phyloP scores from a whole-genome alignment of 1,139 yeast genomes.

The Diutina siamensis region DNA sequence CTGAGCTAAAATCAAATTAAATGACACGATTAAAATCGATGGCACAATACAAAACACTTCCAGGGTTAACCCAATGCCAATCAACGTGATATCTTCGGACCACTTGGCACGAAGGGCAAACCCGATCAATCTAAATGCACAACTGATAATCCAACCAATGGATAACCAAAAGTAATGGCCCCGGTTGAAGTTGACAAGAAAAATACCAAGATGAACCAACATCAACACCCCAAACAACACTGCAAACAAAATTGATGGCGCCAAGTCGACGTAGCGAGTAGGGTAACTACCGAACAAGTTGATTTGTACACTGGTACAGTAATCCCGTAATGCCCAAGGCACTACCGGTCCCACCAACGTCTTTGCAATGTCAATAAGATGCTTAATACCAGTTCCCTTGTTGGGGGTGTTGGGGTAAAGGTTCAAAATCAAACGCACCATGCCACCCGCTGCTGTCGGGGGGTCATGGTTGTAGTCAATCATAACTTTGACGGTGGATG shows the following conservation, averaged over 20 bases:
- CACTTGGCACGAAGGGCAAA: slow-evolving; percentile 52
- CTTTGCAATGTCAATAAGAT: not conserved
- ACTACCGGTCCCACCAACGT: not conserved
- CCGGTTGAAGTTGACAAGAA: slow-evolving; percentile 37
- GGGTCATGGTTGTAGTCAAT: not conserved
- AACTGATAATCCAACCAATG: slow-evolving; percentile 39
- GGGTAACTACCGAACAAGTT: slow-evolving; percentile 64
- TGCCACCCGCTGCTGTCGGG: not conserved
- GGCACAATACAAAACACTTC: slow-evolving; percentile 49
- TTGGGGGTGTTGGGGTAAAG: not conserved
- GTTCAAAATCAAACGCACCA: not conserved
- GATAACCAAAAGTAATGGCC: slow-evolving; percentile 59
- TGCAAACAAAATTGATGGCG: slow-evolving; percentile 49
- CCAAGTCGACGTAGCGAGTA: slow-evolving; percentile 31
- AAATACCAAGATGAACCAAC: slow-evolving; percentile 38
- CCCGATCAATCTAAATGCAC: slow-evolving; percentile 25
- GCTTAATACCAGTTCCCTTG: slow-evolving; percentile 1
- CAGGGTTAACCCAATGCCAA: slow-evolving; percentile 46
- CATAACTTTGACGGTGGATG: not conserved
- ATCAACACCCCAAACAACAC: slow-evolving; percentile 42
- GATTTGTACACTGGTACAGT: slow-evolving; percentile 30
- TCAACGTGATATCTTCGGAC: slow-evolving; percentile 35
- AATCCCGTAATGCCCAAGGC: slow-evolving; percentile 25
- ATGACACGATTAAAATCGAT: slow-evolving; percentile 41
- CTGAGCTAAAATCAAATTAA: slow-evolving; percentile 61